Evolutionary conservation across 1,284 basidiomycete genomes (phyloP).

Genomic region (Peniophora sp.): DNA sequence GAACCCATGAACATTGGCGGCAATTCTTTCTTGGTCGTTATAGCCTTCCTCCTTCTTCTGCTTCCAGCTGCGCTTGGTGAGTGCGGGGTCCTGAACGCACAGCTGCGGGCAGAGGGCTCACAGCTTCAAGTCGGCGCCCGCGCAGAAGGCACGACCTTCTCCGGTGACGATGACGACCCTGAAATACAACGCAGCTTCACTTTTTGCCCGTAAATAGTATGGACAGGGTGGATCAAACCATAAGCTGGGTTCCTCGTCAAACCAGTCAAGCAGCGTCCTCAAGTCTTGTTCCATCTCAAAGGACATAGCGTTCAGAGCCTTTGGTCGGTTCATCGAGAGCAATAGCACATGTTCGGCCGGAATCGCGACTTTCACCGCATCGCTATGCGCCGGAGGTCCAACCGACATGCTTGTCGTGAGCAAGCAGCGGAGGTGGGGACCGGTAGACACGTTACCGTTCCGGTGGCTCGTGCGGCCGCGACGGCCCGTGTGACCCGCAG

Average conservation of each 20-base stretch:
- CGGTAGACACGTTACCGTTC: neutral
- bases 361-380: slow-evolving; percentile 49
- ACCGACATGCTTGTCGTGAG: neutral
- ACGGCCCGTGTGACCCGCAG: too few species aligned
- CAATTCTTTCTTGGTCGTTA: slow-evolving; percentile 35
- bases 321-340: slow-evolving; percentile 70
- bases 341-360: slow-evolving; percentile 63
- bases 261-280: slow-evolving; percentile 60
- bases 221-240: slow-evolving; percentile 47
- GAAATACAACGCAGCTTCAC: neutral
- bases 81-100: slow-evolving; percentile 4
- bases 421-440: neutral
- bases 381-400: slow-evolving; percentile 41
- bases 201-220: neutral
- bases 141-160: slow-evolving; percentile 71
- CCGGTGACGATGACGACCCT: slow-evolving; percentile 79
- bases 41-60: slow-evolving; percentile 31
- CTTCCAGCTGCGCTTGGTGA: slow-evolving; percentile 38
- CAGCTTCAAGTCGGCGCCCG: slow-evolving; percentile 74
- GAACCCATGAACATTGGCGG: slow-evolving; percentile 55
- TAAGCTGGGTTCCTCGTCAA: slow-evolving; percentile 62
- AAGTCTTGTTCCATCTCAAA: slow-evolving; percentile 53
- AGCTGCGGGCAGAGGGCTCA: slow-evolving; percentile 24
- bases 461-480: neutral
- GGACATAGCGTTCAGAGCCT: slow-evolving; percentile 67